A percentile compares a stretch with the other conserved stretches of the same genome.
Evolutionary conservation across 192 early-diverging fungal genomes (phyloP).

Genomic region (Podila clonocystis): DNA sequence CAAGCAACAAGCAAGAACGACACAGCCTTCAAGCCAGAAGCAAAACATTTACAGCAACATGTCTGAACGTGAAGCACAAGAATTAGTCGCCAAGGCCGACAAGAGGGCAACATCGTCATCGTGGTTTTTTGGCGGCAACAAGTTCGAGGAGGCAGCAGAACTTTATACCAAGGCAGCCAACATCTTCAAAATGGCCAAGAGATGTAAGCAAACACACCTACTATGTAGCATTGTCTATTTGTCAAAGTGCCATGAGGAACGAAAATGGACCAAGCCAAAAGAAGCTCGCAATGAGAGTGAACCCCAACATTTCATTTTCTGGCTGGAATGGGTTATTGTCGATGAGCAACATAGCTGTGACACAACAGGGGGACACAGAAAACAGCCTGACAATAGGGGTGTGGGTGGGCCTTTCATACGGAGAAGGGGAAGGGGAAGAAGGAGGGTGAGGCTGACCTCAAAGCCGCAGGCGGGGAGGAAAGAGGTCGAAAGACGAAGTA

Average conservation of each 20-base stretch:
- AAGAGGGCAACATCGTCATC: slow-evolving; percentile 70
- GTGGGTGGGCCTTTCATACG: no score
- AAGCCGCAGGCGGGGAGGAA: not conserved
- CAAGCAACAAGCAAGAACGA: not conserved
- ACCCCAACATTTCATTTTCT: no score
- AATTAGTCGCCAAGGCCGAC: slow-evolving; percentile 74
- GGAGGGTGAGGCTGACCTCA: not conserved
- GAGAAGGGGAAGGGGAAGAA: not conserved
- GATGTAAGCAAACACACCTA: slow-evolving; percentile 67
- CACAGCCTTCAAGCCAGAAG: not conserved
- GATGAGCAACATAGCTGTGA: no score
- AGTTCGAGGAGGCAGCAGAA: slow-evolving; percentile 95
- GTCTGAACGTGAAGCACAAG: slow-evolving; percentile 68
- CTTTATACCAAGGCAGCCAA: slow-evolving; percentile 93
- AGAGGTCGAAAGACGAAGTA: not conserved
- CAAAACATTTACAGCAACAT: slow-evolving; percentile 17
- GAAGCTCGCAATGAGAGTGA: no score
- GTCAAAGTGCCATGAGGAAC: no score
- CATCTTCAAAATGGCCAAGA: slow-evolving; percentile 91
- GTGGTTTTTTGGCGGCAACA: slow-evolving; percentile 82
- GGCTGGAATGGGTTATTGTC: no score
- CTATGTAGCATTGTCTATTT: no score
- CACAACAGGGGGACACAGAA: no score
- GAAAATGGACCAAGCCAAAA: no score
- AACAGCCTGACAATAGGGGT: no score